These are phyloP conservation scores for Pleurotus cornucopiae DNA, from an alignment of 768 basidiomycete genomes.

Conservation along the genomic window DNA sequence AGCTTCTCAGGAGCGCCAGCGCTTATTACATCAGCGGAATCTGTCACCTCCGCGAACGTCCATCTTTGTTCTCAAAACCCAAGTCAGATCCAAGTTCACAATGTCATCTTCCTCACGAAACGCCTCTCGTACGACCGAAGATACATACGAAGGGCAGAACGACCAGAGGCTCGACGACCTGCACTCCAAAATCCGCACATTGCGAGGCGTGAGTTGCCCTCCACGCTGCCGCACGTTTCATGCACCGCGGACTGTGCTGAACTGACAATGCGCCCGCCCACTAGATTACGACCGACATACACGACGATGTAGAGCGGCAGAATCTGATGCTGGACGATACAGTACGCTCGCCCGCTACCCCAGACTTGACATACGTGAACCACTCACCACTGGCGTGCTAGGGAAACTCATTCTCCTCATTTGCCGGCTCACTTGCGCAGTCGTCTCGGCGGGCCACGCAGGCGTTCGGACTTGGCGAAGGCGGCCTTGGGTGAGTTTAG, in stretches of 20 bases:
- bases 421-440: constrained; percentile 58
- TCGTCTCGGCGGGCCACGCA: constrained; percentile 68
- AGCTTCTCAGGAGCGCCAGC: no score
- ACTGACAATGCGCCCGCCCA: no score
- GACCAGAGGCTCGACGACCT: constrained; percentile 81
- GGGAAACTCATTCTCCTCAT: constrained; percentile 65
- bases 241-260: no score
- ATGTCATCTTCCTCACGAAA: constrained; percentile 34
- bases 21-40: no score
- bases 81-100: background rate
- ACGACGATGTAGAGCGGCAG: constrained; percentile 81
- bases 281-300: constrained; percentile 85
- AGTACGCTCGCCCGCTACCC: constrained; percentile 33
- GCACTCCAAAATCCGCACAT: constrained; percentile 77
- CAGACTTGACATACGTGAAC: background rate
- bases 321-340: constrained; percentile 75
- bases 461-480: constrained; percentile 67
- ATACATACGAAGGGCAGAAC: constrained; percentile 82
- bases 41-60: no score
- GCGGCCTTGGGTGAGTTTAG: constrained; percentile 35
- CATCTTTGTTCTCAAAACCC: no score
- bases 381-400: constrained; percentile 19
- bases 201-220: constrained; percentile 61
- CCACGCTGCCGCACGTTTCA: background rate
- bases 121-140: constrained; percentile 39